Percentiles rank a stretch among this genome's conserved stretches.
phyloP scores from a whole-genome alignment of 805 yeast species.

The Cyberlindnera mycetangii region DNA sequence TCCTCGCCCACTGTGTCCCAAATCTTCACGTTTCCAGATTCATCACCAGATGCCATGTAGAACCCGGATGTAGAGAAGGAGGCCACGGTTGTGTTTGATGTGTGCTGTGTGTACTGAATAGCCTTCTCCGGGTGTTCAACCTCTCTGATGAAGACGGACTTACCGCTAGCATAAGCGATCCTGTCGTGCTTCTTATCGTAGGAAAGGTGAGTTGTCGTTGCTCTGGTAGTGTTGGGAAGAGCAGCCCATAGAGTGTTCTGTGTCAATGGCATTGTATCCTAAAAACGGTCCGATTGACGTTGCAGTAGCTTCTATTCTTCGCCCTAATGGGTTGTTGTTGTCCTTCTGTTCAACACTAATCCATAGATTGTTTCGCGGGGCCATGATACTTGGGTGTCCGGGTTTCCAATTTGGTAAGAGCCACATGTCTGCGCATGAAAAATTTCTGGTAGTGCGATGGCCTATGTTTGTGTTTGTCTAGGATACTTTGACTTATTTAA shows the following conservation, averaged over 20 bases:
- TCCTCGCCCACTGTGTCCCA: slow-evolving; percentile 70
- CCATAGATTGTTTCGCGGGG: too few species aligned
- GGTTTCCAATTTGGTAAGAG: background rate
- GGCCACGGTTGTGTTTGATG: slow-evolving; percentile 73
- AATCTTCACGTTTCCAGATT: slow-evolving; percentile 80
- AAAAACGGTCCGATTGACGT: too few species aligned
- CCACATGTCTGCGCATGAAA: background rate
- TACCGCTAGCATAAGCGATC: slow-evolving; percentile 79
- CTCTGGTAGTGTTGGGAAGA: slow-evolving; percentile 75
- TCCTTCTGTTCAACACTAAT: background rate
- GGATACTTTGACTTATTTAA: too few species aligned
- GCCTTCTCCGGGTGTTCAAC: slow-evolving; percentile 49
- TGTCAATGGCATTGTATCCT: slow-evolving; percentile 22
- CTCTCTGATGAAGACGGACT: slow-evolving; percentile 70
- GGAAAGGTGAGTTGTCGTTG: slow-evolving; percentile 65
- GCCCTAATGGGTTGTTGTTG: too few species aligned
- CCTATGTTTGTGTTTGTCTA: background rate
- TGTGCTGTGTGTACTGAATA: slow-evolving; percentile 74
- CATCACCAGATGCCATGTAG: slow-evolving; percentile 91
- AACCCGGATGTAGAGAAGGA: slow-evolving; percentile 86
- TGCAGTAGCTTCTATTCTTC: too few species aligned
- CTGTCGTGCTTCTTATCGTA: slow-evolving; percentile 68
- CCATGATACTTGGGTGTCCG: too few species aligned
- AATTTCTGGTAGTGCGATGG: slow-evolving; percentile 1
- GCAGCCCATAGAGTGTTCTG: slow-evolving; percentile 56